Percentiles rank a stretch among this genome's conserved stretches.
phyloP scores from a whole-genome alignment of 2,329 filamentous ascomycete genomes.

The Biscogniauxia mediterranea region DNA sequence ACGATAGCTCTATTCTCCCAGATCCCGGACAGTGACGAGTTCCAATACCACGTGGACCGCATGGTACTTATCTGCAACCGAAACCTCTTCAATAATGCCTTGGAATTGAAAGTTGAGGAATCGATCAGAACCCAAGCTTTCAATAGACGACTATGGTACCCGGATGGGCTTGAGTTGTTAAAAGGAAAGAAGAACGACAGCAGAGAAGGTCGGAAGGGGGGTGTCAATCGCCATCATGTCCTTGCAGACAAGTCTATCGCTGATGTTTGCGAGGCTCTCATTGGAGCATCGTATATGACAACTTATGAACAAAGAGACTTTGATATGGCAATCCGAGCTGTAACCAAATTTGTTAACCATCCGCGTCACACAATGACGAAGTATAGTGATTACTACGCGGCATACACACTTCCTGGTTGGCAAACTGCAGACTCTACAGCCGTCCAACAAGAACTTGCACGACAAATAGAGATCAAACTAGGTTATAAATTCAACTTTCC shows the following conservation, averaged over 20 bases:
- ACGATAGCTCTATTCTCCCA: constrained; percentile 81
- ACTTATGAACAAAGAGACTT: constrained; percentile 42
- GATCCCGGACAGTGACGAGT: constrained; percentile 77
- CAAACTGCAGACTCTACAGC: constrained; percentile 62
- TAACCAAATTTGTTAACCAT: constrained; percentile 68
- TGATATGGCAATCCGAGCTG: constrained; percentile 60
- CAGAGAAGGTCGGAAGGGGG: constrained; percentile 62
- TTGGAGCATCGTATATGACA: constrained; percentile 75
- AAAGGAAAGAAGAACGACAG: constrained; percentile 64
- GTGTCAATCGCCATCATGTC: constrained; percentile 54
- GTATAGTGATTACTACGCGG: constrained; percentile 71
- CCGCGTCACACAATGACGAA: constrained; percentile 65
- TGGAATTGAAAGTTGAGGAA: constrained; percentile 62
- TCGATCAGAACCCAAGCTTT: constrained; percentile 84
- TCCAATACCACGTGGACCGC: constrained; percentile 81
- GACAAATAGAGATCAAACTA: constrained; percentile 57
- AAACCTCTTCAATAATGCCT: constrained; percentile 78
- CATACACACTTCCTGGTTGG: constrained; percentile 70
- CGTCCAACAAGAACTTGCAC: constrained; percentile 65
- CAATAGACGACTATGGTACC: constrained; percentile 85
- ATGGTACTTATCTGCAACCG: constrained; percentile 92
- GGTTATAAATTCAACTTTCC: constrained; percentile 70
- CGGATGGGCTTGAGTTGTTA: constrained; percentile 69
- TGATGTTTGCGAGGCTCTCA: constrained; percentile 91
- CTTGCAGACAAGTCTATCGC: constrained; percentile 88